phyloP scores from a whole-genome alignment of 2,329 filamentous ascomycete genomes.

The Neonectria sp. region DNA sequence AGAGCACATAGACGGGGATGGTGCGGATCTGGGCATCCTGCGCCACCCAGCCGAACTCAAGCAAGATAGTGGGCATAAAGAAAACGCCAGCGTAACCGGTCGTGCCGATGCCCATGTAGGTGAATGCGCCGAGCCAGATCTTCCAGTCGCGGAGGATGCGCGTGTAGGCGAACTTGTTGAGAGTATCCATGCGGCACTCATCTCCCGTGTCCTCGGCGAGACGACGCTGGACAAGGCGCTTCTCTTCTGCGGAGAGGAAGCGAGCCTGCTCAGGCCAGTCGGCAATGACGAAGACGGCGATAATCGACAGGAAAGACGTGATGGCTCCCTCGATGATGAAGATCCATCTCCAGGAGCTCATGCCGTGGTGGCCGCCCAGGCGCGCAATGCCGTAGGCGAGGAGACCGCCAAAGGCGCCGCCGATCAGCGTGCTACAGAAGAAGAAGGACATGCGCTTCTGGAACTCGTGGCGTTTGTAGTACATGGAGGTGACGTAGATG shows the following conservation, averaged over 20 bases:
- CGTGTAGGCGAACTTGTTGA: slow-evolving; percentile 62
- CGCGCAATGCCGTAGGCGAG: slow-evolving; percentile 64
- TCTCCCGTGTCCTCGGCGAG: slow-evolving; percentile 59
- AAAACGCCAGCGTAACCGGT: slow-evolving; percentile 60
- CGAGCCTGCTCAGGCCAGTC: slow-evolving; percentile 51
- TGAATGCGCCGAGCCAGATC: slow-evolving; percentile 57
- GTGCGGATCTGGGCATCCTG: slow-evolving; percentile 53
- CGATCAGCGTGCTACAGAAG: slow-evolving; percentile 59
- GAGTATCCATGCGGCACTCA: slow-evolving; percentile 65
- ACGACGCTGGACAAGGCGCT: slow-evolving; percentile 57
- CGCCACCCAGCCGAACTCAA: slow-evolving; percentile 53
- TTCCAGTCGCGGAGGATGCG: slow-evolving; percentile 65
- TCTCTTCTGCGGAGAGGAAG: slow-evolving; percentile 63
- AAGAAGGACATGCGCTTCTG: slow-evolving; percentile 62
- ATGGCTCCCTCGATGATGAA: slow-evolving; percentile 51
- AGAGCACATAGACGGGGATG: slow-evolving; percentile 56
- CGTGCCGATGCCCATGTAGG: slow-evolving; percentile 58
- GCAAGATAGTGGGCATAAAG: slow-evolving; percentile 57
- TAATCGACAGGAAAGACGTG: slow-evolving; percentile 40
- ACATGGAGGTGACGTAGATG: slow-evolving; percentile 63
- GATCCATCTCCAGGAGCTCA: slow-evolving; percentile 64
- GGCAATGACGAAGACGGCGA: slow-evolving; percentile 43
- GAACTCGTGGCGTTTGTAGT: slow-evolving; percentile 65
- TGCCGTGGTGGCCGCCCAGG: slow-evolving; percentile 59
- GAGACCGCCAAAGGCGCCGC: slow-evolving; percentile 61